Base-by-base conservation (phyloP, 805 yeast species). In the Wickerhamomyces tratensis region DNA sequence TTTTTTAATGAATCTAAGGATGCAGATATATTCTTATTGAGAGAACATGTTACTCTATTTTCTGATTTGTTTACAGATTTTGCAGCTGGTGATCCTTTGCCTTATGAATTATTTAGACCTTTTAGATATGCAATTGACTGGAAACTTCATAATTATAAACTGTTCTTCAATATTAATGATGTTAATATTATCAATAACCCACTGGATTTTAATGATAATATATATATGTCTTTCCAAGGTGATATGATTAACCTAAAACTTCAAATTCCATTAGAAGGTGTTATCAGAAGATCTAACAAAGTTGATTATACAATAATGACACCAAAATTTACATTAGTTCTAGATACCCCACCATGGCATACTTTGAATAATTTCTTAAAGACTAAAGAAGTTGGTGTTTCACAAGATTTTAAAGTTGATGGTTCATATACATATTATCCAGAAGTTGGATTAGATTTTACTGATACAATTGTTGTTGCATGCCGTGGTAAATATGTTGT, bases 291-390 rank as follows among this genome's bases (percentile, higher is more conserved):
- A 40, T 69, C 72, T 4, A 74, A 76, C 1, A 69, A 73, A 0
- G 65, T 82, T 13, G 63, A 69, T 13, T 86, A 70, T 50, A 59
- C 61, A 1, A 48, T 82, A 2, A 48, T 49, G 4, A 81, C 95
- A 0, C 77, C 85, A 0, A 63, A 62, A 39, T 76, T 87, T 49
- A 73, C 79, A 39, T 53, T 93, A 39, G 64, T 74, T 1, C 58
- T 89, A 3, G 82, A 79, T 44, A 77, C 93, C 0, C 98, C 98
- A 0, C 82, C 91, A 1, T 93, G 98, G 96, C 94, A 87, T 54
- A 89, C 98, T 0, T 65, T 79, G 26, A 75, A 79, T 42, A 80
- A 82, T 39, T 91, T 91, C 49, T 58, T 85, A 64, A 71, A 72
- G 39, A 62, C 72, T 11, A 75, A 72, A 15, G 72, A 74, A 13